Base-by-base conservation (phyloP, 331 rosid species). In the Spiraea crenata region DNA sequence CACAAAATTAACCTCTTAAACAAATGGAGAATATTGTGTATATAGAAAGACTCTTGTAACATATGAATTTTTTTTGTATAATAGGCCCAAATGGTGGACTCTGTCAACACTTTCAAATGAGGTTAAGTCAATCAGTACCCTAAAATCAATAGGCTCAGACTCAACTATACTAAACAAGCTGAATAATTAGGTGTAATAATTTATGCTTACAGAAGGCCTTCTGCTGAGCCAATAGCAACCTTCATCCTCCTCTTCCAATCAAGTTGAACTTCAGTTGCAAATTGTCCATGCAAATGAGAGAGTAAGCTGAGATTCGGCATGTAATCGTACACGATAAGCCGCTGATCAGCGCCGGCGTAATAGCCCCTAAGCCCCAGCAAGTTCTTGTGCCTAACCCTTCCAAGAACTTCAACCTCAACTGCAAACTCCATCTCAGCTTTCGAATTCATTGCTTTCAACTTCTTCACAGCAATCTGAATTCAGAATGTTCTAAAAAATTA, bases 391-490 rank as follows among this genome's bases (percentile, higher is more conserved):
- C 92, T 78, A 7, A 90, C 96, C 79, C 98, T 89, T 34, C 91
- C 98, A 8, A 93, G 96, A 71, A 93, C 98, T 74, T 93, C 98
- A 3, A 90, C 98, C 81, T 93, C 98, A 9, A 90, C 98, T 2
- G 98, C 96, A 52, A 93, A 93, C 74, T 93, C 98, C 98, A 90
- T 93, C 81, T 93, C 95, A n/a, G 95, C 97, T 72, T 93, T 90
- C 7, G 90, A 89, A 79, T 77, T 93, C 96, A 93, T 90, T 45
- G 92, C 87, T 79, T 90, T 90, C 83, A 93, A 83, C 79, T 93
- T 90, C 87, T 93, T 93, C 76, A 93, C 96, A 2, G 98, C 97
- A 73, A 93, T 89, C 97, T 93, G 65, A 66, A 73, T 4, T 6
- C 10, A 50, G 25, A 31, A 9, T 65, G 20, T 40, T 6, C 25